Evolutionary conservation across 129 eudicot genomes (phyloP), one percentile per base, ranked within the genome.

Genomic region (Silybum marianum): DNA sequence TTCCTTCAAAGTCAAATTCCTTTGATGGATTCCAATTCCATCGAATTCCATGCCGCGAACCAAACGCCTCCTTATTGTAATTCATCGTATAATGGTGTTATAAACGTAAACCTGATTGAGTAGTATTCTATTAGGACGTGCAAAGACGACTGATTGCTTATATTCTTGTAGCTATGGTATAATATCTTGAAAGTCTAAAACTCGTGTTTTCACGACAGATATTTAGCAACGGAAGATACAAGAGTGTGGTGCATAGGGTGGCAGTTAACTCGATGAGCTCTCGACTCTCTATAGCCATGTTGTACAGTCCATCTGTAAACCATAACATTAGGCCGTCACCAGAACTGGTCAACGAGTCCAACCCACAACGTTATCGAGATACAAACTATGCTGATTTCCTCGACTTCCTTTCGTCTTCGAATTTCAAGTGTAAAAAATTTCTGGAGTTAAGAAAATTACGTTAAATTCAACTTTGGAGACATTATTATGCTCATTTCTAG

Each of bases 171-270:
- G 44, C 28, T 23, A 14, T 18, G 13, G 13, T 21, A 32, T 32
- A 40, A 58, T 22, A 79, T 79, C 34, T 48, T 72, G 46, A n/a
- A 75, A 0, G 18, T 62, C 32, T 11, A 9, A 9, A n/a, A 44
- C 32, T 44, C 10, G 7, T 75, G 18, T 44, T 72, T 13, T 72
- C 10, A 39, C 14, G 3, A 16, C 86, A 90, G 92, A 88, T 90
- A 67, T 84, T 90, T 66, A 90, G 95, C 90, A 90, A 90, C 12
- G 95, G 95, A 32, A 88, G 84, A 70, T 88, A 86, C 80, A 90
- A 87, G 72, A 90, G 95, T 51, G 95, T 90, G 80, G 85, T 90
- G 40, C 95, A 90, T 70, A 84, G 95, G 71, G 95, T 84, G 66
- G 83, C 85, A 7, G 92, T 84, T 58, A 90, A 90, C 72, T 83